Base-by-base conservation (phyloP, 2,329 filamentous ascomycete genomes). In the Gremmenia infestans region DNA sequence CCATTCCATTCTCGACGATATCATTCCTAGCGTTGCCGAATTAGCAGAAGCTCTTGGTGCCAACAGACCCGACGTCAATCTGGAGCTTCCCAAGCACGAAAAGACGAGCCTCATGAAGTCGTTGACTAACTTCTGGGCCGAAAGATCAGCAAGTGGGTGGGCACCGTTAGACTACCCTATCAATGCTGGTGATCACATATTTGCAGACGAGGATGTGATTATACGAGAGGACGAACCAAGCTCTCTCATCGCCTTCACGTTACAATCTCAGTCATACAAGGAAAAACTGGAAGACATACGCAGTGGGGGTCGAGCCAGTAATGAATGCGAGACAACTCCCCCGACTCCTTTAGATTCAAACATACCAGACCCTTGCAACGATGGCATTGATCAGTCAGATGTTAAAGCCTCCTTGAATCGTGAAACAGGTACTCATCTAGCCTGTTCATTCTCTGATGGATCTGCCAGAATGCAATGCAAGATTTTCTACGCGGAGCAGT, bases 401-500 rank as follows among this genome's bases (percentile, higher is more conserved):
- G 82, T 97, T 9, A 92, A 99, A 71, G 87, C 88, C 61, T 94
- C 91, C 39, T 78, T 99, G 25, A 78, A 96, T 35, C 85, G 91
- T 60, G 82, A 87, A 32, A 95, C 90, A 0, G 92, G 93, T 39
- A 96, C 91, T 1, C 94, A 99, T 71, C 85, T 97, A 63, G 95
- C 95, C 69, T 99, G 97, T 70, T 91, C 96, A 58, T 99, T 97
- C 73, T 87, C 87, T 28, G 92, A 97, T 70, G 91, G 93, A 0
- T 86, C 89, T n/a, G 93, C 95, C 3, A 90, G 88, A 66, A 96
- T 97, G 82, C 87, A 93, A 50, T 97, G 95, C 77, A 99, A 99
- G 73, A 94, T 99, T 48, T 97, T 99, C 72, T 99, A 95, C 67
- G 94, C 94, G 0, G 94, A 97, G 71, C 94, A 97, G 61, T 99